phyloP scores from a whole-genome alignment of 2,329 filamentous ascomycete species.

The Mycosphaerella sp. region DNA sequence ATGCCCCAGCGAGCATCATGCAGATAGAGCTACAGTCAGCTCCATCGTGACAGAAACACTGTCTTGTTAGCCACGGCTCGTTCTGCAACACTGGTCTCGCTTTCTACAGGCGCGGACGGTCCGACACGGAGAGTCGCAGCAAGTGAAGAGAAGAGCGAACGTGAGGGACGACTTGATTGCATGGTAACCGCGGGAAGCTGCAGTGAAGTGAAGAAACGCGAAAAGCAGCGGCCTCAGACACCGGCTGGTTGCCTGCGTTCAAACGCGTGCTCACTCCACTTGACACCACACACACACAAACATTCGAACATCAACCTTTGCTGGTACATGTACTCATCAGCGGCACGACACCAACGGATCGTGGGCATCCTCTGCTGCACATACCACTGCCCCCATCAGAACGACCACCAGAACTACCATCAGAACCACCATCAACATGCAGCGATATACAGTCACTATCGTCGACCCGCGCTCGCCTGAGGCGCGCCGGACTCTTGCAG shows the following conservation, averaged over 20 bases:
- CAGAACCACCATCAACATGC: slow-evolving; percentile 9
- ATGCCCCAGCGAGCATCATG: too few relatives aligned
- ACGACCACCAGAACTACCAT: background rate
- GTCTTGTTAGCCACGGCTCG: too few relatives aligned
- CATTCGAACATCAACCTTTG: background rate
- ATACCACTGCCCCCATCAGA: background rate
- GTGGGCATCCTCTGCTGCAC: background rate
- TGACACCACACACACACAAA: background rate
- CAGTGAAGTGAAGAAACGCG: background rate
- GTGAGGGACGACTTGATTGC: background rate
- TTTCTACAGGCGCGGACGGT: too few relatives aligned
- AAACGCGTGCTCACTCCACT: background rate
- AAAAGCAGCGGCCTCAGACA: background rate
- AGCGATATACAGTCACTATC: slow-evolving; percentile 26
- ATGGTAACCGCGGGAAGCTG: background rate
- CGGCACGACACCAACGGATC: background rate
- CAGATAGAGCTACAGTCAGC: too few relatives aligned
- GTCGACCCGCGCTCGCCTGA: slow-evolving; percentile 11
- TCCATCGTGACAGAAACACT: too few relatives aligned
- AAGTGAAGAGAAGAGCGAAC: too few relatives aligned
- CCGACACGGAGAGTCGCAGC: too few relatives aligned
- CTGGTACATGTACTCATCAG: background rate
- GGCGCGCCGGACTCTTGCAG: slow-evolving; percentile 15
- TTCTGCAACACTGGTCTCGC: too few relatives aligned
- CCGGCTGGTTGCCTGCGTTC: background rate